Evolutionary conservation across 306 rosid species (phyloP).

Genomic region (Datisca glomerata): DNA sequence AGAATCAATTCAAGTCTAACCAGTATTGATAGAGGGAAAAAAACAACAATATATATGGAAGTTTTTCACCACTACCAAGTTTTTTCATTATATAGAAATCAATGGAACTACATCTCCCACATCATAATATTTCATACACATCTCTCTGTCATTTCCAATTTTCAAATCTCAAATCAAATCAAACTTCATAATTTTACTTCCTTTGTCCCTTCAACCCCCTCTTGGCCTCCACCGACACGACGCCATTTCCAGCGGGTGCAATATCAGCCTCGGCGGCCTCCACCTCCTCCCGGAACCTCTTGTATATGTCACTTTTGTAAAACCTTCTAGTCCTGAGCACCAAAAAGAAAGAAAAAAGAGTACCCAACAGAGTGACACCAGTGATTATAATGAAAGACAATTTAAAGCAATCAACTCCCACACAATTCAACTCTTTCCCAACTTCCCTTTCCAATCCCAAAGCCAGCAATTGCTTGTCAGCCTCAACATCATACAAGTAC

Average conservation of each 20-base stretch:
- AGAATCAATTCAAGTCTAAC: too few species aligned
- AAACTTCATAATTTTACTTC: too few species aligned
- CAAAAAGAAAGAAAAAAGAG: constrained; percentile 9
- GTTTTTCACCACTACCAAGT: too few species aligned
- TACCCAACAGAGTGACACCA: constrained; percentile 3
- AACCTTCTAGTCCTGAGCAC: constrained; percentile 7
- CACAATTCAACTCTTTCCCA: constrained; percentile 4
- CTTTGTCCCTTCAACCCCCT: not conserved
- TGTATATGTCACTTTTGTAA: constrained; percentile 6
- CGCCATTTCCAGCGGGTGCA: not conserved
- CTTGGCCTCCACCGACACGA: not conserved
- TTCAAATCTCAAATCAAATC: too few species aligned
- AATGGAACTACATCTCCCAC: too few species aligned
- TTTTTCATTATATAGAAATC: too few species aligned
- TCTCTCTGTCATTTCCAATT: too few species aligned
- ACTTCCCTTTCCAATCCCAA: not conserved
- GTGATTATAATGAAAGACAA: constrained; percentile 10
- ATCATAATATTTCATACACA: too few species aligned
- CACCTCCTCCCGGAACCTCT: not conserved
- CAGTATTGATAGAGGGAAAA: too few species aligned
- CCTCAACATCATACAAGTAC: constrained; percentile 7
- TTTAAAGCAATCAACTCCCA: constrained; percentile 7
- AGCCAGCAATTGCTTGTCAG: constrained; percentile 4
- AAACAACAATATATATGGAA: too few species aligned
- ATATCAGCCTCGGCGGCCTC: not conserved